Evolutionary conservation across 2,329 filamentous ascomycete genomes (phyloP).

Genomic region (Fusarium paranaense): DNA sequence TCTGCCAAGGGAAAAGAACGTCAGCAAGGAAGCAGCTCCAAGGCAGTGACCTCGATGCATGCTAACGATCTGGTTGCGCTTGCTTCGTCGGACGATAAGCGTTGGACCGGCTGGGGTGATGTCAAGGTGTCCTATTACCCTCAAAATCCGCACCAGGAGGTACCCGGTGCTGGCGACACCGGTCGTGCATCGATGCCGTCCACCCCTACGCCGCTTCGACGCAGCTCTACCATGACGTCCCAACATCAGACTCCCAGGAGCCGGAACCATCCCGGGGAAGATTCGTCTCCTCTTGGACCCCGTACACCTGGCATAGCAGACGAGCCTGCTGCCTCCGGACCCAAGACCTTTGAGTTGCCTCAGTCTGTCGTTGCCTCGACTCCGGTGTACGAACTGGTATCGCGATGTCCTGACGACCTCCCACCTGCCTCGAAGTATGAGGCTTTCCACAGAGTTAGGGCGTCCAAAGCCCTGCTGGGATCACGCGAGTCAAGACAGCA

Average conservation of each 20-base stretch:
- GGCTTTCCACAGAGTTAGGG: constrained; percentile 82
- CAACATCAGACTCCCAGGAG: constrained; percentile 56
- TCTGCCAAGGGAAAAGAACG: constrained; percentile 84
- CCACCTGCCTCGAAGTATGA: constrained; percentile 84
- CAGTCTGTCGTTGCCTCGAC: constrained; percentile 64
- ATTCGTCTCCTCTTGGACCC: constrained; percentile 62
- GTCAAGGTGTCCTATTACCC: constrained; percentile 86
- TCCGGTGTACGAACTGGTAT: constrained; percentile 68
- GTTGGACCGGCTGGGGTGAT: constrained; percentile 84
- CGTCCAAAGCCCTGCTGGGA: constrained; percentile 81
- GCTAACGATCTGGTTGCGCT: constrained; percentile 88
- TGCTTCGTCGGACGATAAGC: constrained; percentile 67
- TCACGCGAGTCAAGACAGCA: constrained; percentile 76
- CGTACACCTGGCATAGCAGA: constrained; percentile 55
- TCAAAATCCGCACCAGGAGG: constrained; percentile 45
- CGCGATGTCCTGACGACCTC: constrained; percentile 70
- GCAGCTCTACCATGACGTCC: constrained; percentile 68
- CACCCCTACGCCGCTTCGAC: constrained; percentile 81
- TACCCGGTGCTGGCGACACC: constrained; percentile 38
- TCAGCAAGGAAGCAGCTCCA: constrained; percentile 52
- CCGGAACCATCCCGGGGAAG: constrained; percentile 50
- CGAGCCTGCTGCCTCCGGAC: constrained; percentile 54
- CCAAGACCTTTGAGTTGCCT: constrained; percentile 74
- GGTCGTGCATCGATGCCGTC: constrained; percentile 64
- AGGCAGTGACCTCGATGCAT: constrained; percentile 70